Percentiles rank a stretch among this genome's conserved stretches.
phyloP scores from a whole-genome alignment of 2,329 filamentous ascomycete species.

The Ophiostoma novo-ulmi region DNA sequence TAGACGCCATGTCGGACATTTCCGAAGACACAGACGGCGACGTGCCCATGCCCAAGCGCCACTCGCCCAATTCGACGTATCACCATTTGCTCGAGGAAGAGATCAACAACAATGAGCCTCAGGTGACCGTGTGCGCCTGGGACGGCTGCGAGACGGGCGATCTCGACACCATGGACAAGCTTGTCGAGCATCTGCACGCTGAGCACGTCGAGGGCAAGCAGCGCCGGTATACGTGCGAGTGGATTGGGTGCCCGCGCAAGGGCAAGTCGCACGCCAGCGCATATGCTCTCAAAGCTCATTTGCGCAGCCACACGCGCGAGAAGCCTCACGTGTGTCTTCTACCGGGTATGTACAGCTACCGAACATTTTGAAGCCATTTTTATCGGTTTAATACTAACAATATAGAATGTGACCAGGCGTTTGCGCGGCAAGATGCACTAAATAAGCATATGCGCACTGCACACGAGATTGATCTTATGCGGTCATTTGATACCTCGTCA shows the following conservation, averaged over 20 bases:
- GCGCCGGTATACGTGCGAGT: slow-evolving; percentile 98
- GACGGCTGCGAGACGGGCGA: slow-evolving; percentile 68
- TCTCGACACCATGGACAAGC: slow-evolving; percentile 70
- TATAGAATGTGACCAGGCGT: slow-evolving; percentile 93
- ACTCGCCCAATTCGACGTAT: slow-evolving; percentile 2
- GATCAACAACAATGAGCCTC: slow-evolving; percentile 69
- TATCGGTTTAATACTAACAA: slow-evolving; percentile 26
- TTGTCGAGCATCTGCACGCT: slow-evolving; percentile 82
- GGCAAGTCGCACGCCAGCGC: slow-evolving; percentile 89
- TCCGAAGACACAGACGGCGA: slow-evolving; percentile 89
- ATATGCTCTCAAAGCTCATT: slow-evolving; percentile 93
- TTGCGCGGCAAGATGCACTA: slow-evolving; percentile 90
- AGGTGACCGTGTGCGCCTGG: slow-evolving; percentile 74
- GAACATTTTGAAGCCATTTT: slow-evolving; percentile 5
- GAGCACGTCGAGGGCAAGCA: slow-evolving; percentile 89
- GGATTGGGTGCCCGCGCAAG: slow-evolving; percentile 83
- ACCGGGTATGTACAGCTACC: slow-evolving; percentile 59
- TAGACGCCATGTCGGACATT: slow-evolving; percentile 63
- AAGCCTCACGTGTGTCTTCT: slow-evolving; percentile 97
- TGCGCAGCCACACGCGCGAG: slow-evolving; percentile 95
- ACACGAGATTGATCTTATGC: slow-evolving; percentile 89
- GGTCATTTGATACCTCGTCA: slow-evolving; percentile 69
- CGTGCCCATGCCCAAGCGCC: slow-evolving; percentile 46
- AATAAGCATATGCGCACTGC: slow-evolving; percentile 99
- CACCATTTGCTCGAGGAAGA: slow-evolving; percentile 64